Evolutionary conservation across 2,329 filamentous ascomycete genomes (phyloP).

Genomic region (Keithomyces neogunnii): DNA sequence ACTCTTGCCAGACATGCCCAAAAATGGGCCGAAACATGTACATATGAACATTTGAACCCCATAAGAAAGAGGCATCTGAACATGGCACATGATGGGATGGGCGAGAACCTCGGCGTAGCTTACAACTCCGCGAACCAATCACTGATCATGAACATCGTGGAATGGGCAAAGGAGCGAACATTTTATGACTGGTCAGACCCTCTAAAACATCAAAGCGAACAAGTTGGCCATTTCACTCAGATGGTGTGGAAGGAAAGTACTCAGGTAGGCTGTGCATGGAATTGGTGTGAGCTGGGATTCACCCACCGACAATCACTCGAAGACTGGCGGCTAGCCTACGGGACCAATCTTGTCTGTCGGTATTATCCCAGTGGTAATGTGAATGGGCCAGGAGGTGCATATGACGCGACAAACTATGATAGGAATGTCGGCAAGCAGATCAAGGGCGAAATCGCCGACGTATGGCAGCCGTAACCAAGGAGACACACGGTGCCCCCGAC

Average conservation of each 20-base stretch:
- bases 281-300: slow-evolving; percentile 3
- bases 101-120: slow-evolving; percentile 7
- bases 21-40: slow-evolving; percentile 52
- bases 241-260: slow-evolving; percentile 20
- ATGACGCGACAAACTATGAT: neutral
- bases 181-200: slow-evolving; percentile 9
- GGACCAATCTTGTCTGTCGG: slow-evolving; percentile 10
- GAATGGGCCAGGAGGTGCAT: neutral
- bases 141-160: no score
- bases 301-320: no score
- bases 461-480: neutral
- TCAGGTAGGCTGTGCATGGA: slow-evolving; percentile 16
- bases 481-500: no score
- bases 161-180: slow-evolving; percentile 10
- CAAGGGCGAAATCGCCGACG: slow-evolving; percentile 1
- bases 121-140: slow-evolving; percentile 2
- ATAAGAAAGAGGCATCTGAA: neutral
- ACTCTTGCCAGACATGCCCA: slow-evolving; percentile 52
- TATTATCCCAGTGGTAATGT: slow-evolving; percentile 8
- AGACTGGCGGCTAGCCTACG: neutral
- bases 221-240: slow-evolving; percentile 21
- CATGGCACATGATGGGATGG: neutral
- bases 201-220: neutral
- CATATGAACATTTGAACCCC: neutral
- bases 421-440: slow-evolving; percentile 7